Evolutionary conservation across 768 basidiomycete genomes (phyloP).

Genomic region (Lactarius hengduanensis): DNA sequence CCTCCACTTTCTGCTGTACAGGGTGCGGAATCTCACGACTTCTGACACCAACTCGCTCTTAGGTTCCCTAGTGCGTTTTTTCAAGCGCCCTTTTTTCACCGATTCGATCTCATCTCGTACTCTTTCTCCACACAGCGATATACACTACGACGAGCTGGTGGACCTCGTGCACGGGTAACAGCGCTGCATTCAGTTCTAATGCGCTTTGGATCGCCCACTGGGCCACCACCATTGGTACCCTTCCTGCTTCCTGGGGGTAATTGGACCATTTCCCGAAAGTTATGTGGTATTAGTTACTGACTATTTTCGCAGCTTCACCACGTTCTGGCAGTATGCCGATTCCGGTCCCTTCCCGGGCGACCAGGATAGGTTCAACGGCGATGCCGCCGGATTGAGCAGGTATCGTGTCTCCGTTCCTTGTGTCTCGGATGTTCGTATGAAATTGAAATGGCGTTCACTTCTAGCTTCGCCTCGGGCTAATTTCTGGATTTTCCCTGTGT

Average conservation of each 20-base stretch:
- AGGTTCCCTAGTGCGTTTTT: slow-evolving; percentile 42
- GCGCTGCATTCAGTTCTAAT: slow-evolving; percentile 48
- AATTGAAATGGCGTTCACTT: background rate
- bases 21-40: background rate
- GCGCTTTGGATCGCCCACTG: slow-evolving; percentile 63
- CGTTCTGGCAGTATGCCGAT: slow-evolving; percentile 64
- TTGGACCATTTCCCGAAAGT: background rate
- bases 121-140: slow-evolving; percentile 42
- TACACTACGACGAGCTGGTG: slow-evolving; percentile 70
- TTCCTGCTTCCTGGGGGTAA: slow-evolving; percentile 52
- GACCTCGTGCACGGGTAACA: slow-evolving; percentile 63
- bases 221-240: slow-evolving; percentile 47
- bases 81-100: background rate
- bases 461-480: background rate
- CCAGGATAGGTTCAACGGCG: slow-evolving; percentile 58
- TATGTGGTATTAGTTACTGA: background rate
- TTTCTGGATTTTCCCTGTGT: too few relatives aligned
- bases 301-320: slow-evolving; percentile 38
- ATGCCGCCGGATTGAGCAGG: slow-evolving; percentile 43
- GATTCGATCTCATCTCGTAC: background rate
- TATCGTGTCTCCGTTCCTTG: slow-evolving; percentile 26
- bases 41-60: background rate
- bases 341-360: slow-evolving; percentile 58
- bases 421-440: background rate
- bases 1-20: background rate